phyloP scores from a whole-genome alignment of 805 yeast genomes.

The Martiniozyma abietophila region DNA sequence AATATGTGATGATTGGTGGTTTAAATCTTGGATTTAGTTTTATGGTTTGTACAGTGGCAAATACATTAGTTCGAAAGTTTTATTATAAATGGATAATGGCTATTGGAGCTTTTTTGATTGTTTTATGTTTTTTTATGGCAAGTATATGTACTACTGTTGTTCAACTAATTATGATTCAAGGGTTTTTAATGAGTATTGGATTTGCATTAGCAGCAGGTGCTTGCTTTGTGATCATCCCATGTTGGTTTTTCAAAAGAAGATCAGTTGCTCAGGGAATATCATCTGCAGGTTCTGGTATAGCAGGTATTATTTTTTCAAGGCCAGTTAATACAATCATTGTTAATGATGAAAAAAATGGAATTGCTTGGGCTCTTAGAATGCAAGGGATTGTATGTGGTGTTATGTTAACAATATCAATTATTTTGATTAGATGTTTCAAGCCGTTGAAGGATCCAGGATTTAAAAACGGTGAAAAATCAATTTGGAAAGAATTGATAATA shows the following conservation, averaged over 20 bases:
- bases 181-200: constrained; percentile 35
- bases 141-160: constrained; percentile 32
- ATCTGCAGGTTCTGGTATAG: constrained; percentile 43
- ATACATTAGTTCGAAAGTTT: constrained; percentile 36
- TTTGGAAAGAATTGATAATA: constrained; percentile 15
- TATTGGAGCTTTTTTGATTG: constrained; percentile 32
- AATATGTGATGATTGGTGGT: constrained; percentile 51
- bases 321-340: constrained; percentile 33
- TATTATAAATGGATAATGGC: constrained; percentile 41
- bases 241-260: constrained; percentile 38
- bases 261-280: constrained; percentile 42
- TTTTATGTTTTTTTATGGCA: constrained; percentile 35
- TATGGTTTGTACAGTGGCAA: constrained; percentile 48
- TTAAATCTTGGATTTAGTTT: constrained; percentile 47
- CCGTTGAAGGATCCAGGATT: constrained; percentile 14
- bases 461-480: constrained; percentile 11
- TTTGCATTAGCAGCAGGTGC: constrained; percentile 32
- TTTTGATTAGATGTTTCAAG: constrained; percentile 18
- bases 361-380: constrained; percentile 36
- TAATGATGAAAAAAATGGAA: constrained; percentile 17
- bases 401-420: constrained; percentile 14
- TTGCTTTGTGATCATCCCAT: constrained; percentile 30
- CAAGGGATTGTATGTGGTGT: constrained; percentile 27
- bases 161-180: constrained; percentile 42
- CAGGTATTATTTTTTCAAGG: constrained; percentile 40